phyloP scores from a whole-genome alignment of 352 stramenopile species.

The Phytopythium boreale region DNA sequence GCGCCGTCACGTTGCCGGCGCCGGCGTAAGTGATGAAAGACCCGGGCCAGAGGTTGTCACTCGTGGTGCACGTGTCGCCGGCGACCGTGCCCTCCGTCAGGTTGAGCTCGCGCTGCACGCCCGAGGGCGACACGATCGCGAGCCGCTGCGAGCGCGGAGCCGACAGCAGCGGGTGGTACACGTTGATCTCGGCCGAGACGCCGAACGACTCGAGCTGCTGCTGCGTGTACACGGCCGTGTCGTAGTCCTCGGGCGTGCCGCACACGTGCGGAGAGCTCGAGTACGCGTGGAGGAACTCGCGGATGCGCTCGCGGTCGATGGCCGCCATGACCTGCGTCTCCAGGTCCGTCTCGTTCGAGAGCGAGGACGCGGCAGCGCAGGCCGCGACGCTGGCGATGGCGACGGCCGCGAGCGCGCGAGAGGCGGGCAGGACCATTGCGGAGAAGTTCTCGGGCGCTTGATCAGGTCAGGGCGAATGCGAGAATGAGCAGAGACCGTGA shows the following conservation, averaged over 20 bases:
- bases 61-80: constrained; percentile 60
- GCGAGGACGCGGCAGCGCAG: neutral
- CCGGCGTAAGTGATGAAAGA: constrained; percentile 41
- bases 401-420: neutral
- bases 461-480: neutral
- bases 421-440: neutral
- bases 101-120: constrained; percentile 28
- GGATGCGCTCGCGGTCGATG: constrained; percentile 3
- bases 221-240: constrained; percentile 22
- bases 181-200: constrained; percentile 51
- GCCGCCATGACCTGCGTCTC: constrained; percentile 2
- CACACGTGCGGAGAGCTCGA: constrained; percentile 21
- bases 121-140: constrained; percentile 35
- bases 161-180: constrained; percentile 66
- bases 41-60: constrained; percentile 41
- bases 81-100: constrained; percentile 53
- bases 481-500: neutral
- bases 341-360: neutral
- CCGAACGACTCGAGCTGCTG: constrained; percentile 27
- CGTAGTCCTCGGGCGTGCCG: constrained; percentile 22
- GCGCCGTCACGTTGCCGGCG: constrained; percentile 30
- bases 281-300: constrained; percentile 6
- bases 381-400: neutral
- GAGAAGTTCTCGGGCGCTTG: neutral
- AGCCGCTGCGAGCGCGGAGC: constrained; percentile 37